These are phyloP conservation scores for Isatis lusitanica DNA, from an alignment of 441 rosid genomes.

Conservation along the genomic window DNA sequence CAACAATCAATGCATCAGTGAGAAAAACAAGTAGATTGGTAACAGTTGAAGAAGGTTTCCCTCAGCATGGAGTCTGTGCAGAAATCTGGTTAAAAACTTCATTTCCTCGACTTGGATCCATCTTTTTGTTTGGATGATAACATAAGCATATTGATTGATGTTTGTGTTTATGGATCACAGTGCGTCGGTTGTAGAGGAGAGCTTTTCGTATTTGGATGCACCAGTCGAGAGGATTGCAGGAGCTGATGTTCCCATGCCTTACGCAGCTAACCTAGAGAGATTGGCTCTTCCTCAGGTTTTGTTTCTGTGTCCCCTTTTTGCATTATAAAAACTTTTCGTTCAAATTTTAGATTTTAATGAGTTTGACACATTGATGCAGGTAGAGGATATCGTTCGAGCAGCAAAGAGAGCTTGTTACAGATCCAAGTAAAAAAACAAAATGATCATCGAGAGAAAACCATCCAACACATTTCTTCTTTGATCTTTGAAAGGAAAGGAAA, in stretches of 20 bases:
- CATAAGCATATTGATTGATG: too few species aligned
- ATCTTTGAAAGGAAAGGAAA: conserved; percentile 28
- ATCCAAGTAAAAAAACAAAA: conserved; percentile 32
- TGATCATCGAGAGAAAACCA: not conserved
- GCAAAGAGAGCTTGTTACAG: conserved; percentile 83
- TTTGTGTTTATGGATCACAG: conserved; percentile 46
- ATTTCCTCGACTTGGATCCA: too few species aligned
- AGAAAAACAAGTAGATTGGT: conserved; percentile 94
- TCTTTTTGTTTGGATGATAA: too few species aligned
- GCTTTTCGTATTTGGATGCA: conserved; percentile 86
- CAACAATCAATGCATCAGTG: conserved; percentile 83
- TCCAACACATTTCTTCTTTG: conserved; percentile 30
- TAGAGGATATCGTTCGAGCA: conserved; percentile 80
- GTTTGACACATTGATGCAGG: conserved; percentile 34
- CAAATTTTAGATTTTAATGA: not conserved
- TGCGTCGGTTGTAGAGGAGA: conserved; percentile 79
- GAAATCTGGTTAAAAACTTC: conserved; percentile 70
- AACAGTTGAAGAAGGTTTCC: conserved; percentile 95
- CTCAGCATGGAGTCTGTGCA: conserved; percentile 96
- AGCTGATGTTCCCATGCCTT: conserved; percentile 96
- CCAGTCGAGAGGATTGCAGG: conserved; percentile 87
- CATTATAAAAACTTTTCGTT: not conserved
- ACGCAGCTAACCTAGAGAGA: conserved; percentile 90
- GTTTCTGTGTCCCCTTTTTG: not conserved
- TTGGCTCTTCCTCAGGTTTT: conserved; percentile 89